phyloP scores from a whole-genome alignment of 306 rosid species.

The Sindora glabra region DNA sequence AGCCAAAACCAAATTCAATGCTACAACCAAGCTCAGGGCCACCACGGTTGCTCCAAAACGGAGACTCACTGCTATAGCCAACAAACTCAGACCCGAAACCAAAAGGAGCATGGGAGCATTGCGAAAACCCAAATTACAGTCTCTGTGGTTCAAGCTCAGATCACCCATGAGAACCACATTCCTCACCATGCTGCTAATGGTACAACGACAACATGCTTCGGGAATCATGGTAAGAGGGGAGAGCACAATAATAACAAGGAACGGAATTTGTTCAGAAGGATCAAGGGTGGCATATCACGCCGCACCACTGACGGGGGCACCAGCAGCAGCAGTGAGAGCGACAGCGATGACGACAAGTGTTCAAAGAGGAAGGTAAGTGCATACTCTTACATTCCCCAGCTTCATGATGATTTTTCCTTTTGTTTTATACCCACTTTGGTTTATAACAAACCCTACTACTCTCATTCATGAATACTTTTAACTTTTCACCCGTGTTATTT shows the following conservation, averaged over 20 bases:
- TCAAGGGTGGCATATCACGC: conserved; percentile 12
- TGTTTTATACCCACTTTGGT: not conserved
- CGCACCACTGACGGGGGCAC: not conserved
- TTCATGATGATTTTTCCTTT: not conserved
- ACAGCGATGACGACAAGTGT: not conserved
- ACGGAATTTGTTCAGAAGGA: conserved; percentile 26
- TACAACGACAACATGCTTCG: conserved; percentile 24
- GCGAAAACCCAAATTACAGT: not conserved
- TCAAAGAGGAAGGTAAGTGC: not conserved
- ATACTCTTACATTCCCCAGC: too few species aligned
- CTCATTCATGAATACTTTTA: not conserved
- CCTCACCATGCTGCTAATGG: not conserved
- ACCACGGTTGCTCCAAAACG: conserved; percentile 12
- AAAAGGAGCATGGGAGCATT: conserved; percentile 20
- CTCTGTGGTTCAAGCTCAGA: not conserved
- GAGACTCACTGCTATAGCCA: conserved; percentile 23
- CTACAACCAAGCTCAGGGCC: conserved; percentile 23
- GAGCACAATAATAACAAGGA: conserved; percentile 24
- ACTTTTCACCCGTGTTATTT: not conserved
- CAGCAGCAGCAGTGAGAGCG: not conserved
- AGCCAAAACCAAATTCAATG: conserved; percentile 16
- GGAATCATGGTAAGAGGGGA: conserved; percentile 15
- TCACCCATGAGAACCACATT: not conserved
- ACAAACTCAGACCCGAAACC: conserved; percentile 16
- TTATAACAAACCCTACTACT: not conserved